These are phyloP conservation scores for Leccinum fuscescens DNA, from an alignment of 1,284 basidiomycete genomes.

Conservation along the genomic window DNA sequence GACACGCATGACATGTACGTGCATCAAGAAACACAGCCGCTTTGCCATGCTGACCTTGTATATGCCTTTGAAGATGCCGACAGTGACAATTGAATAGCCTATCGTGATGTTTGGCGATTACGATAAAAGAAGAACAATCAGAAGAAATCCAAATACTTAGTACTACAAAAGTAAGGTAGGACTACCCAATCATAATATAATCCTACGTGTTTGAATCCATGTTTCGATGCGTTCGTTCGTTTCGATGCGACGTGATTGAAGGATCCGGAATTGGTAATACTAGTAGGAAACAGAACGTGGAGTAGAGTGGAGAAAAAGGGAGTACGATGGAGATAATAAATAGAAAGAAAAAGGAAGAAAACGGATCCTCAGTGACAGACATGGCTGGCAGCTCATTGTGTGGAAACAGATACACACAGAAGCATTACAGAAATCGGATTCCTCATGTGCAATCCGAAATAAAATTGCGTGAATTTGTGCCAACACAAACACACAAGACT, in stretches of 20 bases:
- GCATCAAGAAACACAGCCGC: background rate
- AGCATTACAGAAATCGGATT: too few species aligned
- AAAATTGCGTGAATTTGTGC: too few species aligned
- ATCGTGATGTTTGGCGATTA: background rate
- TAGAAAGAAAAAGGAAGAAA: too few species aligned
- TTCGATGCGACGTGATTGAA: background rate
- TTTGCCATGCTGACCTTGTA: constrained; percentile 11
- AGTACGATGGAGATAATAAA: too few species aligned
- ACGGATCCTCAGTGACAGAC: too few species aligned
- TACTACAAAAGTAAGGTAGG: background rate
- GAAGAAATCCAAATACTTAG: background rate
- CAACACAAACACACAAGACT: too few species aligned
- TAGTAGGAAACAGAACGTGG: too few species aligned
- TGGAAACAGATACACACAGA: too few species aligned
- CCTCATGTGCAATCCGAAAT: too few species aligned
- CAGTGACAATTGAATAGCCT: background rate
- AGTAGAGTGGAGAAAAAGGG: too few species aligned
- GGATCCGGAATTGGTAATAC: too few species aligned
- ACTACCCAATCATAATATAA: background rate
- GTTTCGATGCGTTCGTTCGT: background rate
- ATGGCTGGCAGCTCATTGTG: too few species aligned
- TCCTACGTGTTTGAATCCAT: background rate
- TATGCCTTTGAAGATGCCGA: background rate
- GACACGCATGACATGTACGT: constrained; percentile 74
- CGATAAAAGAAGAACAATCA: background rate